Evolutionary conservation across 1,139 yeast genomes (phyloP), one percentile per base, ranked within the genome.

Genomic region (Kurtzmaniella quercitrusa): DNA sequence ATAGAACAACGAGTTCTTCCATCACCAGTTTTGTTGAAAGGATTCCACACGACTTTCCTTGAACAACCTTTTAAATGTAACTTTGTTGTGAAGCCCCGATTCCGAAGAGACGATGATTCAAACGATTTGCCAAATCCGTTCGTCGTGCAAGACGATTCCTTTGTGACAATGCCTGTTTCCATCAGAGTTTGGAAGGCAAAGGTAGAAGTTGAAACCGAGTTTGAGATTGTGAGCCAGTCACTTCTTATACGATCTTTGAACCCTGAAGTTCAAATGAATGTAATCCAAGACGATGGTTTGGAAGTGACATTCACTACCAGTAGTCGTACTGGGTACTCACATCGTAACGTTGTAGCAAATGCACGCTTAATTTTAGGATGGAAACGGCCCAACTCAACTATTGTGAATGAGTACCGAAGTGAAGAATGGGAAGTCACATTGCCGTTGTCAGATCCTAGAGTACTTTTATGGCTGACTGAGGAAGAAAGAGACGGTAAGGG

Each of bases 401-500:
- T 41, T 1, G 41, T 55, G 2, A 69, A 70, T 46, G 53, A 44
- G 3, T 73, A 53, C 42, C 51, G 48, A 2, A 62, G 68, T 12
- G 63, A 59, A 7, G 65, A 72, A 23, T 72, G 77, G 75, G 78
- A 74, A 40, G 63, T 82, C 7, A 64, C 72, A 1, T 58, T 86
- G 12, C 88, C 91, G 1, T 67, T 82, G 38, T 72, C 81, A 39
- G 93, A 85, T 54, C 94, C 94, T 2, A 62, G 94, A 40, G 82
- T 83, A 0, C 60, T 85, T 31, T 68, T 82, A 3, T 60, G 57
- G 23, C 54, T 70, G 1, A 60, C 56, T 31, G 41, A 49, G 6
- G 44, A 49, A 3, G 48, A 51, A 0, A 49, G 48, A 2, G 47
- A 51, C 0, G 49, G 51, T 1, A 44, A 42, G 8, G 52, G 51